Evolutionary conservation across 2,329 filamentous ascomycete genomes (phyloP), one percentile per base, ranked within the genome.

Genomic region (Dothistroma septosporum): DNA sequence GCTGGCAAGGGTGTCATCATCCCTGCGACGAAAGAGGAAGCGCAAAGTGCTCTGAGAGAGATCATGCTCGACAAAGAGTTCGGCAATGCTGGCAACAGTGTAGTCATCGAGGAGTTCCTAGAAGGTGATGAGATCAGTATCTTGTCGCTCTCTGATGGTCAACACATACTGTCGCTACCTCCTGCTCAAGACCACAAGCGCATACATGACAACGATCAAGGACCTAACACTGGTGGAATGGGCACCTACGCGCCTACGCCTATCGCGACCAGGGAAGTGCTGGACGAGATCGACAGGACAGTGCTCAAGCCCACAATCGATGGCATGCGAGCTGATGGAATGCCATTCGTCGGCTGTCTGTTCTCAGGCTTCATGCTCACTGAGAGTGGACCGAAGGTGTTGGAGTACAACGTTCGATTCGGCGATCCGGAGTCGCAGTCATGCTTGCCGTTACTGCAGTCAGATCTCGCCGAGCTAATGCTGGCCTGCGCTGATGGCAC

Each of bases 111-210:
- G 75, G 93, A 99, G 76, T 94, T 90, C 68, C 80, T 99, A 35
- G 85, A 90, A 62, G 94, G 94, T 49, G 91, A 97, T 66, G 94
- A 99, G 77, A 82, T 97, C 64, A 94, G 90, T 72, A 89, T 99
- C 65, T 81, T 99, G 53, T 91, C 88, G 33, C 96, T 99, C 78
- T 91, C 87, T 71, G 94, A 99, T 73, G 94, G 94, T 55, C 88
- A 89, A 73, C 88, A 88, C 0, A 89, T 96, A 73, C 84, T 85
- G 72, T 91, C 89, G 9, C 81, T 97, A 10, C 93, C 93, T 5
- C 88, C 94, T 0, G 93, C 93, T 1, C 94, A 99, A 76, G 94
- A 97, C 75, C 94, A 99, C 81, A 97, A 99, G 83, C 86, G 92
- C 64, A 92, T 95, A 66, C 90, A 89, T 57, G 94, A 99, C 71